Evolutionary conservation across 805 yeast species (phyloP), one percentile per base, ranked within the genome.

Genomic region (Lipomyces lipofer): DNA sequence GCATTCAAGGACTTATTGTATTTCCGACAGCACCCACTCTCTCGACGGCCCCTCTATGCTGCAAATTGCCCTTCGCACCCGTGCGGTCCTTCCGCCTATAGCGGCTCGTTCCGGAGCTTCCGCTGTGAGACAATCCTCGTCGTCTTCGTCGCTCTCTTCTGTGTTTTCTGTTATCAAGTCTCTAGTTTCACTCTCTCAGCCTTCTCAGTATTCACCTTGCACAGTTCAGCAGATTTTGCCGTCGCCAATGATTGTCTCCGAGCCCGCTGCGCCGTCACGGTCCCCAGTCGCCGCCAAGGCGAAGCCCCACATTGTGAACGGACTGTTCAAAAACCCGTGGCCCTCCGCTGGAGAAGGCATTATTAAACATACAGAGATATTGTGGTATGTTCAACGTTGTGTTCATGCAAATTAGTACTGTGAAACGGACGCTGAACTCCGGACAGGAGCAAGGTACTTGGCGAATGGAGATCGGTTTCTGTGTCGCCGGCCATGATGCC

Each of bases 251-350:
- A 46, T 35, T 27, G 49, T 48, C 28, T 15, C 49, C 13, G 46
- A 25, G n/a, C 38, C 50, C 2, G 49, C 50, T 0, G 21, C 32
- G 17, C 47, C 48, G 8, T 47, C 46, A 5, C n/a, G 47, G 2
- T 9, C 29, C 2, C 59, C 59, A 1, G 43, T 22, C 30, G 51
- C 59, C 13, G 50, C 47, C 8, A 17, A 15, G 17, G 24, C 27
- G 29, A 47, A 45, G 6, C 54, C 43, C 28, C 47, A 56, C 35
- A 32, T n/a, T 1, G 19, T 43, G 2, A 43, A 42, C 10, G 51
- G 49, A 17, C 36, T 45, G 39, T 56, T 52, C 47, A 7, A 15
- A 6, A 51, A 35, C 13, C 60, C 60, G 13, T 56, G 56, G 56
- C 44, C 43, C 9, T 55, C 59, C 2, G 43, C 39, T 35, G 56